A percentile compares a stretch with the other conserved stretches of the same genome.
phyloP scores from a whole-genome alignment of 163 green algal species.

The Scenedesmus sp. region DNA sequence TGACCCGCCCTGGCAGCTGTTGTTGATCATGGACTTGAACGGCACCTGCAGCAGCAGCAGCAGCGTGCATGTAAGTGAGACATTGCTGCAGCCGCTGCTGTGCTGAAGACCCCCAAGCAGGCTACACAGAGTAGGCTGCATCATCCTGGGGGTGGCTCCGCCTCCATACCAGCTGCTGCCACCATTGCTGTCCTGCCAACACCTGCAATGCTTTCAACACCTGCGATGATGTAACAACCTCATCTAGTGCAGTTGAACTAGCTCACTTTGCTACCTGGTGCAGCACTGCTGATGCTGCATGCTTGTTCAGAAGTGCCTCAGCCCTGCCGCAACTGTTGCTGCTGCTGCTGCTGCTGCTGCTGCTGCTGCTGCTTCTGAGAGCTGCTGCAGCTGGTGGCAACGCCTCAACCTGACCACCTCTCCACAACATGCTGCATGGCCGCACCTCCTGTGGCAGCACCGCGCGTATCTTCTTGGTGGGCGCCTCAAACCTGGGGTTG shows the following conservation, averaged over 20 bases:
- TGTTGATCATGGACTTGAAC: constrained; percentile 87
- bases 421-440: too few species aligned
- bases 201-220: too few species aligned
- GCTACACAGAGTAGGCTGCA: neutral
- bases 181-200: too few species aligned
- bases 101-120: neutral
- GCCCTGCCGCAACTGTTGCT: too few species aligned
- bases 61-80: neutral
- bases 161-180: neutral
- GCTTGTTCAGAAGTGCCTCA: too few species aligned
- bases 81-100: neutral
- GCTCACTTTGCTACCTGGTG: too few species aligned
- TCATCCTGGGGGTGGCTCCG: neutral
- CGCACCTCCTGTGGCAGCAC: constrained; percentile 86
- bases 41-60: constrained; percentile 55
- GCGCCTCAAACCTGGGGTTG: constrained; percentile 95
- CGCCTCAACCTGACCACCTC: too few species aligned
- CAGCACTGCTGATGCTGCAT: too few species aligned
- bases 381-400: neutral
- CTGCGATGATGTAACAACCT: too few species aligned
- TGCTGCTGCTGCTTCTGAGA: neutral
- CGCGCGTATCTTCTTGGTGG: constrained; percentile 95
- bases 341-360: neutral
- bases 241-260: too few species aligned
- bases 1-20: constrained; percentile 87